phyloP scores from a whole-genome alignment of 2,329 filamentous ascomycete species.

The Fusarium circinatum region DNA sequence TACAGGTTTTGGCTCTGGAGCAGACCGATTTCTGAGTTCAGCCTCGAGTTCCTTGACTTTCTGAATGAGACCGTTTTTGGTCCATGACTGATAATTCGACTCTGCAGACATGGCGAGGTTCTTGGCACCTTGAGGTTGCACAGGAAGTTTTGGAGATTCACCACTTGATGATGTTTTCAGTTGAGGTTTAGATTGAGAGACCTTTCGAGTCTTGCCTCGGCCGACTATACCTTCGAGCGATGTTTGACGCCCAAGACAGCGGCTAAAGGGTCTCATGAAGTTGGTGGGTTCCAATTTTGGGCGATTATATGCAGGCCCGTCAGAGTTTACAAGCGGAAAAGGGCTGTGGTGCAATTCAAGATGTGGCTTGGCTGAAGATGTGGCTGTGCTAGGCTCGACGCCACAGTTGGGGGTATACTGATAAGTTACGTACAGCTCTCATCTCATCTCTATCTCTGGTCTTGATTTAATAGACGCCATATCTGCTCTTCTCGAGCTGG shows the following conservation, averaged over 20 bases:
- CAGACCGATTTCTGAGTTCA: constrained; percentile 64
- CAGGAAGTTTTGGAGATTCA: constrained; percentile 26
- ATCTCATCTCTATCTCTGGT: constrained; percentile 35
- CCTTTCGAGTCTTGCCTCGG: constrained; percentile 19
- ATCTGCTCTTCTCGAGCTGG: neutral
- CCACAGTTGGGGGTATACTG: constrained; percentile 33
- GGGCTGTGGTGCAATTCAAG: constrained; percentile 30
- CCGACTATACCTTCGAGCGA: constrained; percentile 35
- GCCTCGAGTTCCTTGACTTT: constrained; percentile 75
- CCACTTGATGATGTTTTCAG: constrained; percentile 33
- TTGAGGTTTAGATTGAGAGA: neutral
- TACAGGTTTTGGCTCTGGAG: constrained; percentile 33
- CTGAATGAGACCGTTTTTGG: constrained; percentile 72
- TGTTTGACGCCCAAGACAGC: constrained; percentile 42
- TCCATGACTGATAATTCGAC: constrained; percentile 72
- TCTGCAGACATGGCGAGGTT: constrained; percentile 48
- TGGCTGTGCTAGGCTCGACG: constrained; percentile 19
- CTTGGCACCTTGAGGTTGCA: constrained; percentile 25
- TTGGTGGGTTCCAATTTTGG: constrained; percentile 42
- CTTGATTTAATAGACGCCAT: constrained; percentile 17
- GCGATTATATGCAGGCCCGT: constrained; percentile 40
- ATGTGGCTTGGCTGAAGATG: constrained; percentile 33
- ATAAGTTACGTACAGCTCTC: constrained; percentile 42
- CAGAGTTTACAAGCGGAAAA: constrained; percentile 37
- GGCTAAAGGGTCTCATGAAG: constrained; percentile 45